A percentile compares a stretch with the other conserved stretches of the same genome.
phyloP scores from a whole-genome alignment of 176 grass and related monocot species.

The Cymbopogon citratus region DNA sequence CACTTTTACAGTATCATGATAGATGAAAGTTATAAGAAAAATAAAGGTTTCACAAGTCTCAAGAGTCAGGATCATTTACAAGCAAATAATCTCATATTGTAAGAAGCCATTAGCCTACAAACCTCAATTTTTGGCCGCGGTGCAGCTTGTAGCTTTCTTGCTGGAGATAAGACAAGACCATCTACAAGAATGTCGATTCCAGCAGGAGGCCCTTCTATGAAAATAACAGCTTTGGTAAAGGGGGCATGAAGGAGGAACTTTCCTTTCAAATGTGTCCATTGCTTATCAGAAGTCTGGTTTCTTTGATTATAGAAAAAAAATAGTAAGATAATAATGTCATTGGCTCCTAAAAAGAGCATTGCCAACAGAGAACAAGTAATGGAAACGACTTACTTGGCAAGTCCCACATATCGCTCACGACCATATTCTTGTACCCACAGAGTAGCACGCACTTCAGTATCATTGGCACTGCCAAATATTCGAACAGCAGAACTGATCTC shows the following conservation, averaged over 20 bases:
- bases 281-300: conserved; percentile 69
- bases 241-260: conserved; percentile 75
- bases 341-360: conserved; percentile 3
- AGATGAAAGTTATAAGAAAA: conserved; percentile 7
- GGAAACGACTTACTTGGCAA: conserved; percentile 70
- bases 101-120: conserved; percentile 20
- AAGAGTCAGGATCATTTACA: not conserved
- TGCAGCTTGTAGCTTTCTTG: conserved; percentile 51
- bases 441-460: conserved; percentile 61
- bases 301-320: conserved; percentile 39
- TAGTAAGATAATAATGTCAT: not conserved
- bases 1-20: not conserved
- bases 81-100: not conserved
- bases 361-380: not conserved
- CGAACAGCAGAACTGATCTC: conserved; percentile 67
- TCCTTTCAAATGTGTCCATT: conserved; percentile 83
- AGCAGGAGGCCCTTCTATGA: conserved; percentile 82
- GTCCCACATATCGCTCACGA: conserved; percentile 68
- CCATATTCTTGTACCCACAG: conserved; percentile 88
- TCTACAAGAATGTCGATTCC: conserved; percentile 90
- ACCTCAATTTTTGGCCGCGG: conserved; percentile 62
- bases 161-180: conserved; percentile 57
- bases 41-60: not conserved
- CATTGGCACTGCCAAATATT: conserved; percentile 55
- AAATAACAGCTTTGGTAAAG: conserved; percentile 72